phyloP scores from a whole-genome alignment of 371 early-diverging fungal species.

The Lichtheimia ornata region DNA sequence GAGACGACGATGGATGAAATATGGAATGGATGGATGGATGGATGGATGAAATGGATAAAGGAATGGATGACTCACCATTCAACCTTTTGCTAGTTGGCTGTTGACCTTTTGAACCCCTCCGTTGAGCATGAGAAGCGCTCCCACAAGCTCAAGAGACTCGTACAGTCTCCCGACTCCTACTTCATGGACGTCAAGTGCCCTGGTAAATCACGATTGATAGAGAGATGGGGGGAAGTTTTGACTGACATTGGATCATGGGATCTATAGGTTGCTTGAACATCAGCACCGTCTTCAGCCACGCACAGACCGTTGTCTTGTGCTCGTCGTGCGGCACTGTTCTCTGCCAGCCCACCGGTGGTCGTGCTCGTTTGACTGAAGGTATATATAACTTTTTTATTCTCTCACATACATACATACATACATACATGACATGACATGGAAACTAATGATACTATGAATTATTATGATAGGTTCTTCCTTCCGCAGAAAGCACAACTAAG shows the following conservation, averaged over 20 bases:
- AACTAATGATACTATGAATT: too few relatives aligned
- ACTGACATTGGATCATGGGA: background rate
- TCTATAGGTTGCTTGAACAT: constrained; percentile 89
- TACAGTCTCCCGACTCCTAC: constrained; percentile 99
- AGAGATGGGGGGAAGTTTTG: background rate
- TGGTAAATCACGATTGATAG: constrained; percentile 52
- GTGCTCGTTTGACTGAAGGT: constrained; percentile 94
- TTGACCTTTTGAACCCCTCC: constrained; percentile 99
- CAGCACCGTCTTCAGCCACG: constrained; percentile 98
- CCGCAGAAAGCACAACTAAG: constrained; percentile 57
- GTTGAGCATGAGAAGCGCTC: constrained; percentile 89
- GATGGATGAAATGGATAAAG: background rate
- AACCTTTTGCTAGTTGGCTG: constrained; percentile 76
- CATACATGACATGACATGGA: too few relatives aligned
- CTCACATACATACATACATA: too few relatives aligned
- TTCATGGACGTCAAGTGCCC: constrained; percentile 99
- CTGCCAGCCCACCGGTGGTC: constrained; percentile 99
- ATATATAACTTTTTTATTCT: background rate
- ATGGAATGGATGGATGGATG: constrained; percentile 31
- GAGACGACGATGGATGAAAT: constrained; percentile 31
- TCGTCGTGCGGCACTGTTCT: constrained; percentile 94
- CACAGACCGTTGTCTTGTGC: constrained; percentile 98
- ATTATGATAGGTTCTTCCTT: constrained; percentile 37
- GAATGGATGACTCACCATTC: background rate
- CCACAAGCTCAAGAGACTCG: constrained; percentile 99